Percentiles rank a stretch among this genome's conserved stretches.
These are phyloP conservation scores for Fonsecaea monophora DNA, from an alignment of 2,329 filamentous ascomycete species.

Conservation along the genomic window DNA sequence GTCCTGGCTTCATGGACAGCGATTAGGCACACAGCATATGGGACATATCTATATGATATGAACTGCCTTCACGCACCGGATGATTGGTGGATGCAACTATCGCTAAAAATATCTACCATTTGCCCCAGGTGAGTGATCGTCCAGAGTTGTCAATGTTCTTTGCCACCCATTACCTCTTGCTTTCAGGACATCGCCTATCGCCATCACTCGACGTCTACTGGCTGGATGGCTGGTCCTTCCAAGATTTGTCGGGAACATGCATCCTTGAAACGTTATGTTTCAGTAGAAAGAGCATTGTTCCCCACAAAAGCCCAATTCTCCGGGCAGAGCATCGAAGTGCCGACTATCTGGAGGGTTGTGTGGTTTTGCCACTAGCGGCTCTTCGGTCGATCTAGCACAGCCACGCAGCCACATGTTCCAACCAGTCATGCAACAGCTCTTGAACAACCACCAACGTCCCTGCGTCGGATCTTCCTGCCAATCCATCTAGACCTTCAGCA, in stretches of 20 bases:
- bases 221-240: background rate
- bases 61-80: background rate
- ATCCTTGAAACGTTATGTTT: background rate
- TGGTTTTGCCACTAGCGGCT: slow-evolving; percentile 23
- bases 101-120: slow-evolving; percentile 7
- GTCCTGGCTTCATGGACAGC: background rate
- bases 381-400: slow-evolving; percentile 25
- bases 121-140: background rate
- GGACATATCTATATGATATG: background rate
- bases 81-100: background rate
- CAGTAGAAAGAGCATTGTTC: background rate
- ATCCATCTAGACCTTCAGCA: slow-evolving; percentile 20
- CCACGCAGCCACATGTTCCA: slow-evolving; percentile 32
- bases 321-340: background rate
- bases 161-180: slow-evolving; percentile 4
- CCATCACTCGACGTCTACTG: background rate
- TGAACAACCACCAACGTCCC: background rate
- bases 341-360: slow-evolving; percentile 4
- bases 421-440: slow-evolving; percentile 20
- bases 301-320: slow-evolving; percentile 4
- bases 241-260: background rate
- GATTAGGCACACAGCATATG: background rate
- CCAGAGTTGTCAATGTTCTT: background rate
- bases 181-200: background rate
- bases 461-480: slow-evolving; percentile 17